These are phyloP conservation scores for Coemansia sp. DNA, from an alignment of 192 early-diverging fungal genomes.

Conservation along the genomic window DNA sequence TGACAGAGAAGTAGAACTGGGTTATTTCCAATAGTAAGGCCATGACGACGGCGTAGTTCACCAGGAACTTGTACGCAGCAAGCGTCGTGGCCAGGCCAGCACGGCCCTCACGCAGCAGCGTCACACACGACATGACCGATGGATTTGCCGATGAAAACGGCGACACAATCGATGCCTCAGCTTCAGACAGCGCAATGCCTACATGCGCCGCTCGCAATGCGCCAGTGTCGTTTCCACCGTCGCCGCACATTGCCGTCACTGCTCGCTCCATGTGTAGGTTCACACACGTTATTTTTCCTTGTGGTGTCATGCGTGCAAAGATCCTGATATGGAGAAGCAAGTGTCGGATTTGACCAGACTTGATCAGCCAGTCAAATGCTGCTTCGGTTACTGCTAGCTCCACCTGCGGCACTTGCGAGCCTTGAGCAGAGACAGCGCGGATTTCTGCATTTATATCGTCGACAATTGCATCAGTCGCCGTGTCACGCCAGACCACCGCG, in stretches of 20 bases:
- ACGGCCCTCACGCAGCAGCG: background rate
- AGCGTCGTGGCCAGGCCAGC: constrained; percentile 60
- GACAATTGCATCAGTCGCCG: background rate
- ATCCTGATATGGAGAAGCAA: background rate
- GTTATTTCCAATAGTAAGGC: constrained; percentile 49
- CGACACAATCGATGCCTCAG: background rate
- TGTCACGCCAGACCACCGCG: background rate
- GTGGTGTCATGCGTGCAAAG: background rate
- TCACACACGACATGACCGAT: background rate
- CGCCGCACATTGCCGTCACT: background rate
- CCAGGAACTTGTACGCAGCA: constrained; percentile 63
- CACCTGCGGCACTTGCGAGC: background rate
- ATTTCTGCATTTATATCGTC: background rate
- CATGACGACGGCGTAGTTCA: constrained; percentile 64
- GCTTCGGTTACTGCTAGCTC: background rate
- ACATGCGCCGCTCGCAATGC: background rate
- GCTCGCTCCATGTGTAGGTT: background rate
- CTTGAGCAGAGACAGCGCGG: background rate
- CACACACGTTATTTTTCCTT: background rate
- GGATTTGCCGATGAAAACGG: background rate
- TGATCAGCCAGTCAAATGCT: background rate
- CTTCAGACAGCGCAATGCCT: background rate
- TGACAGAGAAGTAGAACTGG: constrained; percentile 65
- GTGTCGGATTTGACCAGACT: background rate
- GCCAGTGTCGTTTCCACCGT: background rate